Base-by-base conservation (phyloP, 192 early-diverging fungal genomes). In the Pilaira anomala region DNA sequence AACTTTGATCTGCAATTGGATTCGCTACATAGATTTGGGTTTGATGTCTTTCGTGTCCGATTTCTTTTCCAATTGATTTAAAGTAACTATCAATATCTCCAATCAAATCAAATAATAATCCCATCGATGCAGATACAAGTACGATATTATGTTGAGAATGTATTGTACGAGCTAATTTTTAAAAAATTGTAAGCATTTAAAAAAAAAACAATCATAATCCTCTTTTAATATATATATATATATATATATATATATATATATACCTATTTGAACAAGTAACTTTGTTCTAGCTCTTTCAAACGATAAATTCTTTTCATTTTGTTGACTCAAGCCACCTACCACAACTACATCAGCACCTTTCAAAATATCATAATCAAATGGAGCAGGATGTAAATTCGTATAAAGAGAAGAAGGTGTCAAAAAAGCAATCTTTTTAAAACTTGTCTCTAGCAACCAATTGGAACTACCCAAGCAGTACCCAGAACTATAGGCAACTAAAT, bases 61-160 rank as follows among this genome's bases (percentile, higher is more conserved):
- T 55, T 11, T 78, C 65, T 28, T 89, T 74, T 7, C 84, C 88
- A 57, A 81, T 68, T 6, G 79, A 69, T n/a, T 67, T 64, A 12
- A 88, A 51, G 19, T 83, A 78, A 36, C 85, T 67, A 6, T 80
- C 75, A 16, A 91, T 72, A 21, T 84, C 71, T 41, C 81, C 78
- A 7, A 95, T 62, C 7, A 95, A 69, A 68, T 95, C 93, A 70
- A 86, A 90, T 0, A 92, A 76, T 7, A 84, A 76, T 14, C 93
- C 93, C 39, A 79, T 85, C 3, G 88, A 82, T 62, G 83, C 62
- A 29, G 85, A 77, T 2, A 88, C 77, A 39, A 95, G 77, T 14
- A 95, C 53, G 11, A 90, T 87, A 63, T 92, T 89, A 13, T 85
- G 82, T 9, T 83, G 65, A 28, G 78, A 71, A 44, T 80, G 22